phyloP scores from a whole-genome alignment of 345 rosid species.

The Boechera retrofracta region DNA sequence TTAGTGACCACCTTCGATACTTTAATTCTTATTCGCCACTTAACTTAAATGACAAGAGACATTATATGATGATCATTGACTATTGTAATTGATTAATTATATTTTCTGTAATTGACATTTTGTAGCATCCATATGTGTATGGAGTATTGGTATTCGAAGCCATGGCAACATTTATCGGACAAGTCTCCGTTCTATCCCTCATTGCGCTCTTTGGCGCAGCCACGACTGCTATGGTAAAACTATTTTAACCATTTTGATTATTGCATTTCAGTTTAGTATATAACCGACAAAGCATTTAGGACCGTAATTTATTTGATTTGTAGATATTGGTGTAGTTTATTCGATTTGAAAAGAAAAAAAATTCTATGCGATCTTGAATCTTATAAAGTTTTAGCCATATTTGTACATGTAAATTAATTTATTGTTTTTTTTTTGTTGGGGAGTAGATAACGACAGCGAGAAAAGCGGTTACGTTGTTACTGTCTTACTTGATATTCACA shows the following conservation, averaged over 20 bases:
- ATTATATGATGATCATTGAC: background rate
- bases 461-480: conserved; percentile 73
- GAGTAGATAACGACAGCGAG: conserved; percentile 85
- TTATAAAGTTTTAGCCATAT: background rate
- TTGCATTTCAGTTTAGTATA: background rate
- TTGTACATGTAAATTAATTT: background rate
- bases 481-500: conserved; percentile 84
- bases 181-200: conserved; percentile 81
- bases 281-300: background rate
- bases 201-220: conserved; percentile 89
- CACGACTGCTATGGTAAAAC: conserved; percentile 79
- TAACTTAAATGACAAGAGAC: background rate
- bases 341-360: background rate
- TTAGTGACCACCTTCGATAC: conserved; percentile 9
- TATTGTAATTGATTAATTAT: background rate
- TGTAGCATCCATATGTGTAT: conserved; percentile 80
- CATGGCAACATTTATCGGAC: conserved; percentile 85
- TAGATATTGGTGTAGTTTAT: background rate
- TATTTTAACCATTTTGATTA: background rate
- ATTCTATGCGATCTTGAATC: background rate
- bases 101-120: background rate
- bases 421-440: background rate
- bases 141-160: conserved; percentile 88
- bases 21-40: background rate
- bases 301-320: too few species aligned